Evolutionary conservation across 148 eudicot genomes (phyloP), one percentile per base, ranked within the genome.

Genomic region (Selenicereus undatus): DNA sequence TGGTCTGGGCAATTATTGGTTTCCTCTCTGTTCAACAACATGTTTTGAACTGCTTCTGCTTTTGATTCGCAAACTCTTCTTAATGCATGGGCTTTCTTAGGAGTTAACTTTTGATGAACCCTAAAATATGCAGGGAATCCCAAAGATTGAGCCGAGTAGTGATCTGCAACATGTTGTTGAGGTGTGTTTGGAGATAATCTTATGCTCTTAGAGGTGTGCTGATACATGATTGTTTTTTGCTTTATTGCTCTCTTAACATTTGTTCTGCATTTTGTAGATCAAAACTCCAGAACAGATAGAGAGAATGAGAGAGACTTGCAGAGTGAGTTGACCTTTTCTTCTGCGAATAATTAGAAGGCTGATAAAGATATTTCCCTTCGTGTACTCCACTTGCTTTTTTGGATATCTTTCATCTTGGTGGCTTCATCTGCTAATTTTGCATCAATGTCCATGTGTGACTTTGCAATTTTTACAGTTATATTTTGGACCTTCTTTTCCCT

Each of bases 301-400:
- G 88, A 94, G 90, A 88, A 92, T 96, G 98, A 85, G 99, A 81
- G 99, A 96, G 88, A 89, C 94, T 78, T 90, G 94, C 82, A 86
- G 86, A 58, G 99, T 96, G 89, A 89, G 90, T 79, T 75, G 75
- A 48, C 76, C 81, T 77, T 43, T 68, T 22, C n/a, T 74, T 70
- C 27, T 78, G 42, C 73, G 51, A 3, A 86, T 66, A 35, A 30
- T 51, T 73, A 27, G 6, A 43, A 69, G 27, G 12, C 0, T 24
- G 70, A 69, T 42, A 27, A n/a, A n/a, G 62, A 26, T 43, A 45
- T 12, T 27, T 74, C 1, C 16, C 22, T 26, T 66, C 14, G 18
- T 66, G 11, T 45, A n/a, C 20, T 56, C 42, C 54, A n/a, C 73
- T 74, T 78, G 12, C 1, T 18, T 74, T 66, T 66, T 26, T n/a